These are phyloP conservation scores for Agaricus blazei DNA, from an alignment of 768 basidiomycete genomes.

Conservation along the genomic window DNA sequence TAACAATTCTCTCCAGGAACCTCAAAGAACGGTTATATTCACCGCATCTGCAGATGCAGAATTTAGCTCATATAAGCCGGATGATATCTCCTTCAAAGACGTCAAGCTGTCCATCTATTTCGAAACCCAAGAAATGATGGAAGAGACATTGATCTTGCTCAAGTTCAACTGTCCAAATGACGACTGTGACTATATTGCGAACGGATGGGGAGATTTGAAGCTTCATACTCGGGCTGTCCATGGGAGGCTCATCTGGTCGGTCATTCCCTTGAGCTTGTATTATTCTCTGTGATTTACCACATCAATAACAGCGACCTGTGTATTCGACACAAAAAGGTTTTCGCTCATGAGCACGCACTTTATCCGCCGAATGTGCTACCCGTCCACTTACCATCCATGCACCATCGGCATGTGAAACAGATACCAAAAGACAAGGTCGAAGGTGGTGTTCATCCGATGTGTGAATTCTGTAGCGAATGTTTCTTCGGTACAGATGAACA, in stretches of 20 bases:
- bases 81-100: slow-evolving; percentile 60
- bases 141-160: slow-evolving; percentile 85
- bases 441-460: slow-evolving; percentile 72
- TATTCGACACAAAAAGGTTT: slow-evolving; percentile 86
- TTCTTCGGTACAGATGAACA: slow-evolving; percentile 93
- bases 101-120: slow-evolving; percentile 74
- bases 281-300: background rate
- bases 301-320: slow-evolving; percentile 66
- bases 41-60: slow-evolving; percentile 57
- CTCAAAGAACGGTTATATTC: slow-evolving; percentile 72
- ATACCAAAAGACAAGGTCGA: slow-evolving; percentile 53
- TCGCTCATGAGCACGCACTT: slow-evolving; percentile 89
- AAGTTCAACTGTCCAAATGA: slow-evolving; percentile 91
- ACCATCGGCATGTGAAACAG: slow-evolving; percentile 32
- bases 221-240: slow-evolving; percentile 77
- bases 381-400: slow-evolving; percentile 73
- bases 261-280: slow-evolving; percentile 7
- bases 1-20: slow-evolving; percentile 41
- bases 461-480: slow-evolving; percentile 88
- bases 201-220: slow-evolving; percentile 88
- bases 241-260: slow-evolving; percentile 77
- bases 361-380: slow-evolving; percentile 62
- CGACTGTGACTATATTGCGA: slow-evolving; percentile 77
- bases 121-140: slow-evolving; percentile 92
- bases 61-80: slow-evolving; percentile 55